phyloP scores from a whole-genome alignment of 106 monocot species.

The Allium fistulosum region DNA sequence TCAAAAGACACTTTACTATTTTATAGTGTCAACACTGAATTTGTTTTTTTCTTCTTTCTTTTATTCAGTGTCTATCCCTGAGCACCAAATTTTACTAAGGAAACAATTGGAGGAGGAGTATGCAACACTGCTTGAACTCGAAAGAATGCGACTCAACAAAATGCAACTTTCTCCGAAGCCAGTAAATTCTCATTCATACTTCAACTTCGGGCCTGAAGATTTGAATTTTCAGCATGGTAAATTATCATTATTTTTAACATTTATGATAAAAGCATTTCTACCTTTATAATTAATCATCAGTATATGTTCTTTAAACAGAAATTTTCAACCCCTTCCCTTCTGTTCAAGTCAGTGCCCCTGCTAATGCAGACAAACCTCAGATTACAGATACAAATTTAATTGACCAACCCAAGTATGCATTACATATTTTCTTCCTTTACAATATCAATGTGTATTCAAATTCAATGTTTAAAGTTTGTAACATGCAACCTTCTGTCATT shows the following conservation, averaged over 20 bases:
- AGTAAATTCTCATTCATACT: conserved; percentile 3
- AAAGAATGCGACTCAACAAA: conserved; percentile 20
- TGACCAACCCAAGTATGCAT: too few relatives aligned
- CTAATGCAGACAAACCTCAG: conserved; percentile 5
- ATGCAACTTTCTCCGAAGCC: conserved; percentile 14
- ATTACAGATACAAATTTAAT: background rate
- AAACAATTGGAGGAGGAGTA: conserved; percentile 16
- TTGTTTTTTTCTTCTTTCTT: too few relatives aligned
- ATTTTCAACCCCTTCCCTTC: conserved; percentile 6
- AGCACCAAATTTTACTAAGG: background rate
- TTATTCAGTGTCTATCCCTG: too few relatives aligned
- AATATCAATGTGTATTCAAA: background rate
- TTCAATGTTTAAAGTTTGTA: conserved; percentile 22
- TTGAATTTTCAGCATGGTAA: conserved; percentile 18
- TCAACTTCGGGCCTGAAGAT: conserved; percentile 16
- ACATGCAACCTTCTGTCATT: background rate
- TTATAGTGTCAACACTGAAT: too few relatives aligned
- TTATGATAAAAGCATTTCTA: background rate
- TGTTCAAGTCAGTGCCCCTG: conserved; percentile 10
- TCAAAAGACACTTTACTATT: too few relatives aligned
- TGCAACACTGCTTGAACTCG: conserved; percentile 13
- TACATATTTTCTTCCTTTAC: background rate
- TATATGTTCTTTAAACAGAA: conserved; percentile 5
- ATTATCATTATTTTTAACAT: background rate
- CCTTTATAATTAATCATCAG: background rate